These are phyloP conservation scores for Cystobasidium pallidum DNA, from an alignment of 1,284 basidiomycete genomes.

Conservation along the genomic window DNA sequence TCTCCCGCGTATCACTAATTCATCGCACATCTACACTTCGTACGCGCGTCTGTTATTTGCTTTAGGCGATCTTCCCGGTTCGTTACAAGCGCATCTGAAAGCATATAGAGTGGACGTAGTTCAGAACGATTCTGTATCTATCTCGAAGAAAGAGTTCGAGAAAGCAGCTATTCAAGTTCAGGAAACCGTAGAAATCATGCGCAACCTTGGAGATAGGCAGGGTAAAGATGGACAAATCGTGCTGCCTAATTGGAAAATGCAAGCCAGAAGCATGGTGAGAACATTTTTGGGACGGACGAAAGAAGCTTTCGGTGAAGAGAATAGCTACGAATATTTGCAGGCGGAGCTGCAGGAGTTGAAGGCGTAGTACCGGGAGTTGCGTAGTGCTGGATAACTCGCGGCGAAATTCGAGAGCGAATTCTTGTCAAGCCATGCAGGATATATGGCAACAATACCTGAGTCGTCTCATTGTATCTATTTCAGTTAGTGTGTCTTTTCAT, in stretches of 20 bases:
- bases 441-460: too few species aligned
- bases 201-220: constrained; percentile 73
- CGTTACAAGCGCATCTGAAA: constrained; percentile 77
- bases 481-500: neutral
- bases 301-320: constrained; percentile 79
- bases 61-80: constrained; percentile 64
- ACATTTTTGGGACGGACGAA: constrained; percentile 76
- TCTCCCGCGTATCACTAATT: constrained; percentile 71
- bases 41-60: constrained; percentile 77
- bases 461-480: too few species aligned
- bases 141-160: constrained; percentile 40
- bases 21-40: constrained; percentile 74
- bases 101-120: constrained; percentile 77
- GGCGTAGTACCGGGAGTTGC: neutral
- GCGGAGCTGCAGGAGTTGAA: constrained; percentile 61
- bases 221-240: constrained; percentile 56
- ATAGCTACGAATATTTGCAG: constrained; percentile 74
- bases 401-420: too few species aligned
- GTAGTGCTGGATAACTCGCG: too few species aligned
- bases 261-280: constrained; percentile 82
- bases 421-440: too few species aligned
- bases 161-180: constrained; percentile 51
- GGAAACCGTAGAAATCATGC: constrained; percentile 69
- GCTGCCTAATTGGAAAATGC: constrained; percentile 72
- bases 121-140: constrained; percentile 64